Evolutionary conservation across 257 asterid species (phyloP).

Genomic region (Cynanchum wilfordii): DNA sequence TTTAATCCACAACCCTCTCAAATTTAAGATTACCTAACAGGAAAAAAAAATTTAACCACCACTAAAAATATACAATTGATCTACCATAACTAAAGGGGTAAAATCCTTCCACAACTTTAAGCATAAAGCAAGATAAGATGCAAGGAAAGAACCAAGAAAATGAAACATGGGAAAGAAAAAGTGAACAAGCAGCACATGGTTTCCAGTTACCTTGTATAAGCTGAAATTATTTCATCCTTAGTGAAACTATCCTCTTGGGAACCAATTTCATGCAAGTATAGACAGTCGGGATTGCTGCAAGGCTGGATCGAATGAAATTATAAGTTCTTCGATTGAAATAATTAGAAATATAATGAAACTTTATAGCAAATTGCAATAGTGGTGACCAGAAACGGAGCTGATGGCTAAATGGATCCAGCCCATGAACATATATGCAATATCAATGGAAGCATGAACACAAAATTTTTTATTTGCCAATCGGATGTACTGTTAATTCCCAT

Average conservation of each 20-base stretch:
- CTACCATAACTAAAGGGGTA: background rate
- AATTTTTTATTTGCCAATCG: background rate
- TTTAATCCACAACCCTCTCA: background rate
- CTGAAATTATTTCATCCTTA: slow-evolving; percentile 86
- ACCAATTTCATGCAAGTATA: slow-evolving; percentile 85
- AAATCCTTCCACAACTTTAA: background rate
- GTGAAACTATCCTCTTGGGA: slow-evolving; percentile 86
- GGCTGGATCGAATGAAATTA: slow-evolving; percentile 48
- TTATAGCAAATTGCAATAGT: background rate
- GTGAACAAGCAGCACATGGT: background rate
- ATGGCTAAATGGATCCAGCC: background rate
- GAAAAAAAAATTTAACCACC: background rate
- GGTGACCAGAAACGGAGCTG: background rate
- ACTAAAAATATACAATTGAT: background rate
- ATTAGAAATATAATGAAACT: slow-evolving; percentile 15
- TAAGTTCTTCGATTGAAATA: background rate
- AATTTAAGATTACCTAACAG: background rate
- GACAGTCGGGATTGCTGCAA: slow-evolving; percentile 86
- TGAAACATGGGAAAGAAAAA: background rate
- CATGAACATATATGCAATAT: background rate
- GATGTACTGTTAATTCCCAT: background rate
- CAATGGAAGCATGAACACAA: background rate
- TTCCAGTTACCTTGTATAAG: slow-evolving; percentile 65
- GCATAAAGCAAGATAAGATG: background rate
- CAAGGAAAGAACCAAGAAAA: background rate